Evolutionary conservation across 352 stramenopile genomes (phyloP), one percentile per base, ranked within the genome.

Genomic region (Pythium sukuiense): DNA sequence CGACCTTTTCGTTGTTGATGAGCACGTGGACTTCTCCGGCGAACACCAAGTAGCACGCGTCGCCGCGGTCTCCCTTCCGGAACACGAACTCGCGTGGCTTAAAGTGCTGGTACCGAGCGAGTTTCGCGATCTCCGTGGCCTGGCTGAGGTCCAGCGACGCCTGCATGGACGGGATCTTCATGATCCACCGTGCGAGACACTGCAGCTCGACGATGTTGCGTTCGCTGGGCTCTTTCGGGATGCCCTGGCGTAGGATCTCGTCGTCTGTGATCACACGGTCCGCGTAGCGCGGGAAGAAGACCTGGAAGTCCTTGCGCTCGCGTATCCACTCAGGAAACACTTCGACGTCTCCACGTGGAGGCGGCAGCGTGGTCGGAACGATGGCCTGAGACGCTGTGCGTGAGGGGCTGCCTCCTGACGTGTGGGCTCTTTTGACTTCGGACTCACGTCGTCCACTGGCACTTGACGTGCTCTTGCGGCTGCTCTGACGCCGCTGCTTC

Each of bases 301-400:
- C 77, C 35, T 91, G 83, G 58, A 91, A 89, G 61, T 91, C 83
- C 49, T 91, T 91, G 18, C 83, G 83, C 52, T 91, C 83, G n/a
- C 77, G 77, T 29, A 91, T 87, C 80, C 83, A 89, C 27, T 67
- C 29, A 8, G 79, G 78, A 33, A 87, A 87, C 0, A 89, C 66
- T 14, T 86, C 78, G 7, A 73, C 45, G 24, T 81, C 73, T 26
- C 65, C 71, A 3, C 29, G 46, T 6, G 59, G 27, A 12, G 39
- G 20, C 0, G 46, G 18, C 6, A 50, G 18, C 4, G 54, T 32
- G 27, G 57, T 8, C 13, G 26, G 56, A 6, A 20, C 14, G 32
- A 26, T 29, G 6, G 55, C 3, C 16, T 24, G 29, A 1, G 41
- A n/a, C 20, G 27, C 14, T 1, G 54, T 50, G 13, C 48, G 48